Evolutionary conservation across 176 grass and related monocot species (phyloP), one percentile per base, ranked within the genome.

Genomic region (Stipa capillata): DNA sequence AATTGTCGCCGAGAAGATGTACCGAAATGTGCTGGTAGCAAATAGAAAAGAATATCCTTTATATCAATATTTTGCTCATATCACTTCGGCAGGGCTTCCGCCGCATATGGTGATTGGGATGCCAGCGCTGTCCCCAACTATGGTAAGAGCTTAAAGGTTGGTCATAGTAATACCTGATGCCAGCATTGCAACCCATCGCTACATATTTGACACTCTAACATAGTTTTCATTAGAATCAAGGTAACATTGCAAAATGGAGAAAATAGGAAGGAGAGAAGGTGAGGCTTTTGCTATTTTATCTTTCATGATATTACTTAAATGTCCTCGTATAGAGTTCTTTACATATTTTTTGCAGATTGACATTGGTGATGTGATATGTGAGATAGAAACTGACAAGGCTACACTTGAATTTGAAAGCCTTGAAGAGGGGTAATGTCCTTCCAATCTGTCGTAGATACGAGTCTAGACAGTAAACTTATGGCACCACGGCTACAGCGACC

Each of bases 341-440:
- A 48, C 37, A 47, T 78, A 49, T 47, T 85, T 14, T 61, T 90
- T 82, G 76, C 90, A 99, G 96, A 95, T 99, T 71, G 89, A 94
- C 69, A 86, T 99, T 60, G 96, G 92, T 74, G 96, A 99, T 74
- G 96, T 99, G 56, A 71, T 99, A 35, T 99, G 96, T 29, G 96
- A 99, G 82, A 99, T 99, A 88, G 96, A 99, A 85, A 99, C 92
- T 75, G 96, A 99, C 76, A 99, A 99, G 86, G 96, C 96, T 62
- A 93, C 91, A 34, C 76, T 98, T 65, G 96, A 99, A 82, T 95
- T 94, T 79, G 96, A 99, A 85, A 77, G 88, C 72, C 92, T 99
- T 45, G 96, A 99, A 87, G 96, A 99, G 53, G 96, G 96, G 92
- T 99, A 98, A 91, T 81, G 49, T 78, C 45, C 45, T 63, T 25